These are phyloP conservation scores for Dianthus caryophyllus DNA, from an alignment of 148 eudicot species.

Conservation along the genomic window DNA sequence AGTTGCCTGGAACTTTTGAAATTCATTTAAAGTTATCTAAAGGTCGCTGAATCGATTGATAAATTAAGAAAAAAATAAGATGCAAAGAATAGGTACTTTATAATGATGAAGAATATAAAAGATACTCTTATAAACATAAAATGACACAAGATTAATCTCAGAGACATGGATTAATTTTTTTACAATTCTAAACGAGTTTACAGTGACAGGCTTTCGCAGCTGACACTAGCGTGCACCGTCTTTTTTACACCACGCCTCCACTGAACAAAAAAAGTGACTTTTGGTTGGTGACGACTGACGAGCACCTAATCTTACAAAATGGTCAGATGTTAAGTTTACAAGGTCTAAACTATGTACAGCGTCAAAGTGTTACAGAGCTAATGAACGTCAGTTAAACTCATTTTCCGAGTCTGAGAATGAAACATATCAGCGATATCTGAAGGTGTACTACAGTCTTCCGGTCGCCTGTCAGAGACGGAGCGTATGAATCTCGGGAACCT, in stretches of 20 bases:
- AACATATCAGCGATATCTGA: constrained; percentile 83
- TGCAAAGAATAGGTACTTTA: too few species aligned
- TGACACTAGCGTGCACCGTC: background rate
- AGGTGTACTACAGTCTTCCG: constrained; percentile 79
- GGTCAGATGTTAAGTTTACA: background rate
- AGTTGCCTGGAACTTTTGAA: too few species aligned
- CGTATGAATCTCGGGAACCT: constrained; percentile 84
- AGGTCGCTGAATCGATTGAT: too few species aligned
- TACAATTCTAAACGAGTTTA: too few species aligned
- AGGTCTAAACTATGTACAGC: constrained; percentile 16
- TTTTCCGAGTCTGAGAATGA: constrained; percentile 78
- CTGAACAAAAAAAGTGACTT: background rate
- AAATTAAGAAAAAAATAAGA: too few species aligned
- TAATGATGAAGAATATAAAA: too few species aligned
- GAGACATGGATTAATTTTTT: too few species aligned
- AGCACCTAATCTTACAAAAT: background rate
- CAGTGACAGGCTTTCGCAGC: background rate
- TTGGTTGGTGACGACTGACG: background rate
- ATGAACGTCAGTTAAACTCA: constrained; percentile 45
- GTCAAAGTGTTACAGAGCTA: background rate
- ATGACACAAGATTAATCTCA: too few species aligned
- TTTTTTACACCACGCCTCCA: background rate
- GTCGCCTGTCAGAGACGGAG: constrained; percentile 54
- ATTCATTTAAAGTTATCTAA: too few species aligned
- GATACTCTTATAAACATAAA: too few species aligned